Conservation (phyloP, 805 yeast species). For the Saccharomycopsis sp. region DNA sequence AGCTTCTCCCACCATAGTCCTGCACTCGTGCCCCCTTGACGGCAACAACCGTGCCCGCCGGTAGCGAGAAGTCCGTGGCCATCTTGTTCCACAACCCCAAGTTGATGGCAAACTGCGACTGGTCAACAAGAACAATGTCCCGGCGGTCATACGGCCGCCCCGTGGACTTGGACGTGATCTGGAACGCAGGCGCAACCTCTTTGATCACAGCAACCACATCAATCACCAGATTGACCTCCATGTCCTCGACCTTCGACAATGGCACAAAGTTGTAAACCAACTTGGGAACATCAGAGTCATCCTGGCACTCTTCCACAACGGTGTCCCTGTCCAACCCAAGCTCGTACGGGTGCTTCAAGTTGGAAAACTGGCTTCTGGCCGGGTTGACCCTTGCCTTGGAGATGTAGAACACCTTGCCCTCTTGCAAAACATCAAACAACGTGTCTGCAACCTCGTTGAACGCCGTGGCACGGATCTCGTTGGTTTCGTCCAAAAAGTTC, state of each 20-base stretch:
- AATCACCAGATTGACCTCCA: constrained; percentile 62
- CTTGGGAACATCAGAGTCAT: constrained; percentile 61
- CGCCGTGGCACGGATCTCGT: constrained; percentile 93
- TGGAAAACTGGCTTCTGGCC: constrained; percentile 80
- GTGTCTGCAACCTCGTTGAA: constrained; percentile 81
- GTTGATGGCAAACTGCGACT: constrained; percentile 61
- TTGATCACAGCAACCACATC: constrained; percentile 86
- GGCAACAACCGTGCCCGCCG: constrained; percentile 80
- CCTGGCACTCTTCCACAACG: constrained; percentile 55
- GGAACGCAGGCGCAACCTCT: constrained; percentile 63
- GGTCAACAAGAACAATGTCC: constrained; percentile 80
- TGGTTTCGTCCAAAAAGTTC: constrained; percentile 85
- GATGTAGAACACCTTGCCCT: constrained; percentile 81
- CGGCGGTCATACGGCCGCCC: constrained; percentile 92
- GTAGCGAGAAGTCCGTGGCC: constrained; percentile 67
- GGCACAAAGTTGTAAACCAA: constrained; percentile 68
- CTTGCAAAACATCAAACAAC: constrained; percentile 67
- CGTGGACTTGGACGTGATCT: constrained; percentile 76
- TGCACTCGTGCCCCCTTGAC: constrained; percentile 83
- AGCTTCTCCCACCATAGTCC: constrained; percentile 79
- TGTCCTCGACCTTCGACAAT: constrained; percentile 53
- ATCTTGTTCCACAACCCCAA: constrained; percentile 87
- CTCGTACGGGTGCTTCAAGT: constrained; percentile 82
- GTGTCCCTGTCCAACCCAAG: constrained; percentile 74
- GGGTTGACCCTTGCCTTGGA: constrained; percentile 73